Evolutionary conservation across 257 asterid species (phyloP).

Genomic region (Anisodus acutangulus): DNA sequence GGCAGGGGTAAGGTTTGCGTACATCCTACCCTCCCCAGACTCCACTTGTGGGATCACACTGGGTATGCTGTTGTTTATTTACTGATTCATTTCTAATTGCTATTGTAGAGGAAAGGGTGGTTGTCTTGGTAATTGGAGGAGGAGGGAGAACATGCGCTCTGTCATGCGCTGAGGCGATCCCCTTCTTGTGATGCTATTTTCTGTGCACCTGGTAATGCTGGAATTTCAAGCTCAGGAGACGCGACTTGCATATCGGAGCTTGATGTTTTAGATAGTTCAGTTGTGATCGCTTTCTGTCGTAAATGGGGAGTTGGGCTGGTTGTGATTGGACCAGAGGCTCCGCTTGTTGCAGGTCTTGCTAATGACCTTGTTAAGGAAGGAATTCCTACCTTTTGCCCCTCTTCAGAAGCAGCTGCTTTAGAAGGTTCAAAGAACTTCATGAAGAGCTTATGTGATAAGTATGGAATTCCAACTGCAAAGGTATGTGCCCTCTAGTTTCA

Average conservation of each 20-base stretch:
- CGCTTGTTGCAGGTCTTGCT: constrained; percentile 91
- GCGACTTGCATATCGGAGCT: constrained; percentile 82
- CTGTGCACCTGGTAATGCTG: constrained; percentile 97
- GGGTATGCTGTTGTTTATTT: too few relatives aligned
- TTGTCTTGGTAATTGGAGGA: constrained; percentile 94
- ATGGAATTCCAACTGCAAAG: constrained; percentile 93
- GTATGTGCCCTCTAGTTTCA: constrained; percentile 38
- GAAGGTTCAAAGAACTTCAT: constrained; percentile 93
- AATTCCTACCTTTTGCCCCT: constrained; percentile 88
- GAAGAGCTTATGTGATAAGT: constrained; percentile 88
- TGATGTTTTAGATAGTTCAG: constrained; percentile 66
- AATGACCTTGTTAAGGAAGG: constrained; percentile 90
- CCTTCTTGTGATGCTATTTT: constrained; percentile 85
- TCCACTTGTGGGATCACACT: too few relatives aligned
- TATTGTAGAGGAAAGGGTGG: constrained; percentile 65
- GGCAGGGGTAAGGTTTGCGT: too few relatives aligned
- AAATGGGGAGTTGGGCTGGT: constrained; percentile 84
- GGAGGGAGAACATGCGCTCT: constrained; percentile 96
- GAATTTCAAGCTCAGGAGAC: constrained; percentile 79
- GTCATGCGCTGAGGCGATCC: constrained; percentile 75
- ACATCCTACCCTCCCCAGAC: too few relatives aligned
- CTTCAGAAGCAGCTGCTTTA: constrained; percentile 94
- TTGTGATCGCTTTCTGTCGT: constrained; percentile 78
- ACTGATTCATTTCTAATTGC: background rate
- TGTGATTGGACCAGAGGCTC: constrained; percentile 95